Percentiles rank a stretch among this genome's conserved stretches.
phyloP scores from a whole-genome alignment of 176 grass and related monocot genomes.

The Juncus effusus region DNA sequence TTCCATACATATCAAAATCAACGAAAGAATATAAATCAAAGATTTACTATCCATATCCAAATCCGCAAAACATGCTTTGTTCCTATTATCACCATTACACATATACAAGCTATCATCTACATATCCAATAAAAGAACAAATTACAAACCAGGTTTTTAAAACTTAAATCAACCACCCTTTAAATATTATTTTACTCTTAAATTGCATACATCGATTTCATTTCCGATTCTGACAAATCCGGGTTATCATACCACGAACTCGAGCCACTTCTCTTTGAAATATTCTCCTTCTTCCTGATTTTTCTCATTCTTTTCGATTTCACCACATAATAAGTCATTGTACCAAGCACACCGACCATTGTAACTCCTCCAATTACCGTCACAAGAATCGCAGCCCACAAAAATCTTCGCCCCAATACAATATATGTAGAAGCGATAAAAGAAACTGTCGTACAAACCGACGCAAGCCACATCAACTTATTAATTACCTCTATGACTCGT shows the following conservation, averaged over 20 bases:
- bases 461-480: slow-evolving; percentile 96
- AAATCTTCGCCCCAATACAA: slow-evolving; percentile 70
- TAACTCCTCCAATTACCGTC: slow-evolving; percentile 71
- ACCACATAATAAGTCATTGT: slow-evolving; percentile 96
- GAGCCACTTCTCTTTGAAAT: slow-evolving; percentile 78
- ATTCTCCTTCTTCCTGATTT: slow-evolving; percentile 80
- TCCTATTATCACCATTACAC: neutral
- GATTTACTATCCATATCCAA: neutral
- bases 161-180: neutral
- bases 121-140: slow-evolving; percentile 1
- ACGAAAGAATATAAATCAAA: slow-evolving; percentile 7
- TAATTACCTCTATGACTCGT: slow-evolving; percentile 85
- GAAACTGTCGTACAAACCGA: slow-evolving; percentile 93
- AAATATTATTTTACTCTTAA: slow-evolving; percentile 34
- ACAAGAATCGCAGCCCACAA: slow-evolving; percentile 88
- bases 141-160: slow-evolving; percentile 1
- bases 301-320: slow-evolving; percentile 70
- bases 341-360: slow-evolving; percentile 84
- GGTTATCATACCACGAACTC: slow-evolving; percentile 72
- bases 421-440: slow-evolving; percentile 87
- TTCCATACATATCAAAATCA: slow-evolving; percentile 3
- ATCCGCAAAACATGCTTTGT: neutral
- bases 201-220: slow-evolving; percentile 86
- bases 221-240: slow-evolving; percentile 77
- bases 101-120: slow-evolving; percentile 3